phyloP scores from a whole-genome alignment of 352 stramenopile species.

The Globisporangium emineosum region DNA sequence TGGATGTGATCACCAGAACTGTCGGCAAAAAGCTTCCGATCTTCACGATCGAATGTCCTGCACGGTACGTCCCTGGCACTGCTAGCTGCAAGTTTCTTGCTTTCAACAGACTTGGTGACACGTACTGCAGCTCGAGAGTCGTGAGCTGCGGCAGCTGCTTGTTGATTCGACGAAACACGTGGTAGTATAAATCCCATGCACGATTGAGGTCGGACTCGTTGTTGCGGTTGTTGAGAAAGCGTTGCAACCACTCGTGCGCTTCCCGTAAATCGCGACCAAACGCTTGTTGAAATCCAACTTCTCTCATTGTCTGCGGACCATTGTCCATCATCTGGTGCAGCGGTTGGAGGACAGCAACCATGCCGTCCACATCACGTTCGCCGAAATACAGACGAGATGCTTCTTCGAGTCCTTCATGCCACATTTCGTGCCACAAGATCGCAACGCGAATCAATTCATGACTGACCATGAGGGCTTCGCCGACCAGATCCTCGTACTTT shows the following conservation, averaged over 20 bases:
- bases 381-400: constrained; percentile 96
- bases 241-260: constrained; percentile 69
- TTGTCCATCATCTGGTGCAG: constrained; percentile 93
- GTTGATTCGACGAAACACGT: constrained; percentile 93
- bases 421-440: constrained; percentile 99
- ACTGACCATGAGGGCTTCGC: constrained; percentile 93
- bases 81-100: constrained; percentile 93
- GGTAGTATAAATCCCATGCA: constrained; percentile 98
- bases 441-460: constrained; percentile 98
- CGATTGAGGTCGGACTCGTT: constrained; percentile 90
- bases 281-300: constrained; percentile 81
- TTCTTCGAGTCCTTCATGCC: constrained; percentile 98
- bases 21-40: constrained; percentile 89
- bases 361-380: constrained; percentile 95
- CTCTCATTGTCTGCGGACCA: constrained; percentile 71
- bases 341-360: constrained; percentile 92
- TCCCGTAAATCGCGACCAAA: constrained; percentile 93
- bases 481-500: constrained; percentile 93
- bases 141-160: constrained; percentile 92
- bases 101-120: constrained; percentile 91
- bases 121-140: constrained; percentile 94
- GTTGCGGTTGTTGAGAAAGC: constrained; percentile 50
- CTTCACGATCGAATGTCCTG: constrained; percentile 64
- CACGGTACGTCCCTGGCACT: constrained; percentile 91
- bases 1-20: constrained; percentile 97